Conservation (phyloP, 805 yeast species). For the Candida boleticola region DNA sequence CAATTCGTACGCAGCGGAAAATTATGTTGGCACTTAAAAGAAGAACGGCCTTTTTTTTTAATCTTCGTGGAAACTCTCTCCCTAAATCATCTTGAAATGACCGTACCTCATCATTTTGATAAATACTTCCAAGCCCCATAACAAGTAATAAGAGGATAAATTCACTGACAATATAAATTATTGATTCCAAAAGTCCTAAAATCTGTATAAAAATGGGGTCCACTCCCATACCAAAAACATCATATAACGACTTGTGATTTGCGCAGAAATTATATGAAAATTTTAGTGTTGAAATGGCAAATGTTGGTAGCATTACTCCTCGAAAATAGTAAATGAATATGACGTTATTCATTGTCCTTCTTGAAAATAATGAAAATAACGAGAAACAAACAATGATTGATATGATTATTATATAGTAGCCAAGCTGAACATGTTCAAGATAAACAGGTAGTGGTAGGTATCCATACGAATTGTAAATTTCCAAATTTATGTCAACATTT, state of each 20-base stretch:
- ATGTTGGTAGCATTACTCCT: background rate
- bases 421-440: background rate
- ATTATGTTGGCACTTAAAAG: background rate
- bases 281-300: background rate
- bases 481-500: background rate
- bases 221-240: no score
- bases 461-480: background rate
- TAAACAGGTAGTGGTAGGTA: background rate
- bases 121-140: background rate
- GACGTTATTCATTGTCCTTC: no score
- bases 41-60: background rate
- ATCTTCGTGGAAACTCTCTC: background rate
- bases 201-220: no score
- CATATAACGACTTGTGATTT: background rate
- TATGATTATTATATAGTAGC: background rate
- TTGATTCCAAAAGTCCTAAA: background rate
- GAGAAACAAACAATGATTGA: no score
- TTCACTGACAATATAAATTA: background rate
- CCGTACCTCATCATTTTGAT: no score
- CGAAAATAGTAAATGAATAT: background rate
- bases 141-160: background rate
- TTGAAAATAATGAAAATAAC: no score
- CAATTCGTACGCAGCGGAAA: no score
- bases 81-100: background rate
- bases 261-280: background rate